These are phyloP conservation scores for Candida berthetii DNA, from an alignment of 805 yeast species.

Conservation along the genomic window DNA sequence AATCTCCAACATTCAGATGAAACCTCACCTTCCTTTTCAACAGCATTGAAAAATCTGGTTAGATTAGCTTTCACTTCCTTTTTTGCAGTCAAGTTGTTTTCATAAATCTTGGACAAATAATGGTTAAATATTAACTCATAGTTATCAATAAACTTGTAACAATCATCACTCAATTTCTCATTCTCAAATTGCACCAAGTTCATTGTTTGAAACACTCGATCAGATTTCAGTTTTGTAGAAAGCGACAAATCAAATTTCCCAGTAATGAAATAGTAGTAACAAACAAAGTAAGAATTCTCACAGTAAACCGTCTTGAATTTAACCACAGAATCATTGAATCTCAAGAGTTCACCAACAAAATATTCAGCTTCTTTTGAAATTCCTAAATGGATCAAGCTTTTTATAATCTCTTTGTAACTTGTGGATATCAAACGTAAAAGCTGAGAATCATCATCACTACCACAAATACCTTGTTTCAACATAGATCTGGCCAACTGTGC, in stretches of 20 bases:
- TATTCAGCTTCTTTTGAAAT: conserved; percentile 51
- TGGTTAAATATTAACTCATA: conserved; percentile 15
- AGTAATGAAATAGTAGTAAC: conserved; percentile 10
- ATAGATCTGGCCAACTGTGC: conserved; percentile 49
- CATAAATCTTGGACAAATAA: conserved; percentile 13
- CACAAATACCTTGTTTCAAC: conserved; percentile 28
- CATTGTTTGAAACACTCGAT: conserved; percentile 9
- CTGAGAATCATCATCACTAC: conserved; percentile 18
- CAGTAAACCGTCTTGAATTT: conserved; percentile 5
- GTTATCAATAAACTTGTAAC: conserved; percentile 10
- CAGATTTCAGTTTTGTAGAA: conserved; percentile 6
- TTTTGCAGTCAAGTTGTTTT: not conserved
- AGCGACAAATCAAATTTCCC: conserved; percentile 9
- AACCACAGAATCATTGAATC: conserved; percentile 12
- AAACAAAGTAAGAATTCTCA: conserved; percentile 16
- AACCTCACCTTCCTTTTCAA: conserved; percentile 14
- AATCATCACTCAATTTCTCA: not conserved
- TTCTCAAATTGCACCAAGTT: conserved; percentile 4
- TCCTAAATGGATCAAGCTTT: conserved; percentile 41
- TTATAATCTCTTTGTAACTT: conserved; percentile 33
- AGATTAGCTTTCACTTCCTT: conserved; percentile 7
- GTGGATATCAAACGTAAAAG: conserved; percentile 28
- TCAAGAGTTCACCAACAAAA: conserved; percentile 41
- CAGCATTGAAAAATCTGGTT: conserved; percentile 8
- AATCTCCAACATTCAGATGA: conserved; percentile 13